Evolutionary conservation across 345 rosid species (phyloP), one percentile per base, ranked within the genome.

Genomic region (Citrus unshiu): DNA sequence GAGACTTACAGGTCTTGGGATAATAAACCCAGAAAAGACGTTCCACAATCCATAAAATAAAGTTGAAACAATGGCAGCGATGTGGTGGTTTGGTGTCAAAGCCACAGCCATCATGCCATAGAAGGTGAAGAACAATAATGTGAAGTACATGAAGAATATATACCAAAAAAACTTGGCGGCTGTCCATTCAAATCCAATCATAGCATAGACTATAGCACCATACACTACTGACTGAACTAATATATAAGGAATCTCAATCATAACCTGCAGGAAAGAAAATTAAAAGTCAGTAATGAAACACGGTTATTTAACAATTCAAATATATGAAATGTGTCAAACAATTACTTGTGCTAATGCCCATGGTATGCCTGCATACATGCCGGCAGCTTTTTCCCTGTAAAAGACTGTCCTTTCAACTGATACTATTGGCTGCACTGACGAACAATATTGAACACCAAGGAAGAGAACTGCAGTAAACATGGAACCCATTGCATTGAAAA

Each of bases 401-500:
- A 83, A 89, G 27, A 87, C 89, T 6, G 84, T 84, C 66, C 86
- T 82, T 62, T 89, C 91, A 63, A 94, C 85, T 2, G 91, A 80
- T 51, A 91, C 96, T 19, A 93, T 90, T 0, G 97, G 93, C 78
- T 90, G 96, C 46, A 94, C 93, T 8, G 97, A 67, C 0, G 75
- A 35, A 4, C 85, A 77, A 72, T 91, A 91, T 73, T 93, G 97
- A 78, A 87, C 24, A 2, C 97, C 98, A 29, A 94, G 85, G 88
- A 91, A 94, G 72, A 91, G 76, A 81, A 91, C 91, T 3, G 97
- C 92, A 46, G 88, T 74, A 63, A 89, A 92, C 95, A 94, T 91
- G 4, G 98, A 93, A 63, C 97, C 97, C 88, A 87, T 86, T 67
- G 96, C 90, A 82, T 94, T 93, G 30, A 70, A 79, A 73, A 94